Conservation (phyloP, 768 basidiomycete species). For the Psilocybe tampanensis region DNA sequence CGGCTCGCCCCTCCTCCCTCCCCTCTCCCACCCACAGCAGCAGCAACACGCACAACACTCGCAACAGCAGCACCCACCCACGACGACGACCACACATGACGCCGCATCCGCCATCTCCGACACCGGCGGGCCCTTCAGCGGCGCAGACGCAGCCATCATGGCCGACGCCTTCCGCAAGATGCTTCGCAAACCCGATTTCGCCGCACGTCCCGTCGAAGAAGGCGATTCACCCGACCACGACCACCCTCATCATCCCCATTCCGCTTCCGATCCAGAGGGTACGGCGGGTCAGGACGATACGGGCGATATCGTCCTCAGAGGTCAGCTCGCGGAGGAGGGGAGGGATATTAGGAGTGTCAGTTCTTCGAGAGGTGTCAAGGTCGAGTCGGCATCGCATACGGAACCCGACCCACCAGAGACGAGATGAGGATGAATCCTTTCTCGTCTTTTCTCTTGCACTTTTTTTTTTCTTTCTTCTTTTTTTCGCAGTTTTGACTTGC, state of each 20-base stretch:
- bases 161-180: slow-evolving; percentile 90
- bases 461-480: slow-evolving; percentile 3
- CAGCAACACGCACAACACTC: no score
- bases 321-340: slow-evolving; percentile 89
- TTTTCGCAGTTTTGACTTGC: no score
- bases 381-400: slow-evolving; percentile 61
- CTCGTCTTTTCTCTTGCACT: background rate
- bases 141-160: slow-evolving; percentile 89
- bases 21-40: slow-evolving; percentile 9
- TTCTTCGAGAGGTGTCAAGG: slow-evolving; percentile 77
- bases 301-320: slow-evolving; percentile 50
- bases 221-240: slow-evolving; percentile 49
- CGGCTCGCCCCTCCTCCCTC: slow-evolving; percentile 31
- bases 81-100: slow-evolving; percentile 65
- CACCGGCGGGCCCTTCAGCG: slow-evolving; percentile 74
- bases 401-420: background rate
- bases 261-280: slow-evolving; percentile 2
- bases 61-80: no score
- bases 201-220: slow-evolving; percentile 69
- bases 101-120: slow-evolving; percentile 76
- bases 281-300: slow-evolving; percentile 6
- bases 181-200: slow-evolving; percentile 87
- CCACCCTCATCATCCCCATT: slow-evolving; percentile 32
- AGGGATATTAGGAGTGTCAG: slow-evolving; percentile 83
- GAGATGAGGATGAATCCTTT: slow-evolving; percentile 16